phyloP scores from a whole-genome alignment of 2,329 filamentous ascomycete species.

The Diaporthe nobilis region DNA sequence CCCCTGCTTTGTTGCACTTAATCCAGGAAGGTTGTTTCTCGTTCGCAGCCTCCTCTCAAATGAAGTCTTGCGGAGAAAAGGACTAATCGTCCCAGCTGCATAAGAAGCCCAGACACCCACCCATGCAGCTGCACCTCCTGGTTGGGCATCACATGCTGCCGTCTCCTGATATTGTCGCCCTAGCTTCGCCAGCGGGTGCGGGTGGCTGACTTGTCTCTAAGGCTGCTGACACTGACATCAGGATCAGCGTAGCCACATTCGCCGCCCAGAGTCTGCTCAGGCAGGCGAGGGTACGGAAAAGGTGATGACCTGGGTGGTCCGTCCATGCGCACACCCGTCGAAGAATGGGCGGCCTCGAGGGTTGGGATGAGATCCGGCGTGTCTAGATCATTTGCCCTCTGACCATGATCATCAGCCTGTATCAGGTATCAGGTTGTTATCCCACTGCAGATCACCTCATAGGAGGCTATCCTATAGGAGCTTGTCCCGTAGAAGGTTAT shows the following conservation, averaged over 20 bases:
- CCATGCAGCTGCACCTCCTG: constrained; percentile 14
- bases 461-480: too few relatives aligned
- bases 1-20: not conserved
- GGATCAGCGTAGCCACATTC: not conserved
- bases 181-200: not conserved
- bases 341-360: not conserved
- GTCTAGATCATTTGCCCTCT: constrained; percentile 19
- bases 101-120: too few relatives aligned
- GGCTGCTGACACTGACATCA: constrained; percentile 26
- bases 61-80: not conserved
- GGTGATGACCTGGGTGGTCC: not conserved
- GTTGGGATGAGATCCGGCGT: not conserved
- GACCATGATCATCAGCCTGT: not conserved
- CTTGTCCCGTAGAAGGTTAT: too few relatives aligned
- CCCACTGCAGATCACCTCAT: too few relatives aligned
- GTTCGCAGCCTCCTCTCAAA: not conserved
- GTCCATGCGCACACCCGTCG: not conserved
- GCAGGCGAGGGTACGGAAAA: not conserved
- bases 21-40: not conserved
- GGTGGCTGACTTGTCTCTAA: constrained; percentile 12
- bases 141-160: constrained; percentile 15
- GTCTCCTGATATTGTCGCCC: constrained; percentile 29
- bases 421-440: too few relatives aligned
- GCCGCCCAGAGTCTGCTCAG: not conserved
- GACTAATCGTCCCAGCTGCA: not conserved